phyloP scores from a whole-genome alignment of 176 grass and related monocot species.

The Typha latifolia region DNA sequence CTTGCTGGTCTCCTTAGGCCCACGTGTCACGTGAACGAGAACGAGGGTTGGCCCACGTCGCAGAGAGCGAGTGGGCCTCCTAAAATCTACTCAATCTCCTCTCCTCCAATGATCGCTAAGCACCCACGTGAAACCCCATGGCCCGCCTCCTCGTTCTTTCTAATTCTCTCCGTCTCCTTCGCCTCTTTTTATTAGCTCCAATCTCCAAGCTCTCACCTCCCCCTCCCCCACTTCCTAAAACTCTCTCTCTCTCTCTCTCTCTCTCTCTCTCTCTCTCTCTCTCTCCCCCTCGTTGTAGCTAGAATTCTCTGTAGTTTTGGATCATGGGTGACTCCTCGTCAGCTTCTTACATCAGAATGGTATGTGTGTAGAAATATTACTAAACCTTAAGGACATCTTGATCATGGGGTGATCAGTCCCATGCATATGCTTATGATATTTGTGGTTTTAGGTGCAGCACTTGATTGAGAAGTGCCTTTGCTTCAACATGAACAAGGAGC shows the following conservation, averaged over 20 bases:
- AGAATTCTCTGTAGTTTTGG: background rate
- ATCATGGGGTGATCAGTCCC: too few relatives aligned
- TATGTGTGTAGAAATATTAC: constrained; percentile 1
- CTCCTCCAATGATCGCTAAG: constrained; percentile 15
- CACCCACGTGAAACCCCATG: constrained; percentile 13
- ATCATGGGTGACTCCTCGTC: constrained; percentile 27
- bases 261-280: too few relatives aligned
- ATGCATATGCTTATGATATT: background rate
- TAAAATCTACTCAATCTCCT: constrained; percentile 22
- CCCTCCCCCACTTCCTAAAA: background rate
- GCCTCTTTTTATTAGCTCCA: constrained; percentile 2
- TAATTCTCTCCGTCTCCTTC: background rate
- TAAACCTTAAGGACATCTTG: too few relatives aligned
- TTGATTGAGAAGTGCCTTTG: constrained; percentile 44
- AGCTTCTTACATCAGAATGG: constrained; percentile 32
- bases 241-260: too few relatives aligned
- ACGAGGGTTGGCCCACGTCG: too few relatives aligned
- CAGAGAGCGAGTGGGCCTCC: background rate
- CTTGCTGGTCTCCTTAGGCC: background rate
- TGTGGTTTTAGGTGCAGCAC: constrained; percentile 33
- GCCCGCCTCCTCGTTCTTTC: background rate
- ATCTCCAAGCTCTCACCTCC: background rate
- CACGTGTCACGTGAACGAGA: background rate
- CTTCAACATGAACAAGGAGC: constrained; percentile 45
- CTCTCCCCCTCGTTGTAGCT: too few relatives aligned